These are phyloP conservation scores for Claviceps purpurea DNA, from an alignment of 2,329 filamentous ascomycete genomes.

Conservation along the genomic window DNA sequence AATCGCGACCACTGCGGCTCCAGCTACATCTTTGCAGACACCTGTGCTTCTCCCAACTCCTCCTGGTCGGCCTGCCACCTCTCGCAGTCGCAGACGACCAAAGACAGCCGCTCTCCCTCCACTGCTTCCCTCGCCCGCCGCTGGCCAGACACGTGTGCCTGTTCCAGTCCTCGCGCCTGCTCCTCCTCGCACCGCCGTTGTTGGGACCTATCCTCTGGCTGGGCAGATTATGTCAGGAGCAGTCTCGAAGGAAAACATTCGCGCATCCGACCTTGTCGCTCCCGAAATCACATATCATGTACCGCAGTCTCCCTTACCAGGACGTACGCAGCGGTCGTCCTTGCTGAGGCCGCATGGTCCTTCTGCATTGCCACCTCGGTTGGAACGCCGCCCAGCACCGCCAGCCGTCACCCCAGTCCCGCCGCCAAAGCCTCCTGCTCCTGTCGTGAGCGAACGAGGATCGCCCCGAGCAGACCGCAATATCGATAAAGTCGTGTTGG, in stretches of 20 bases:
- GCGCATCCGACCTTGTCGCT: constrained; percentile 22
- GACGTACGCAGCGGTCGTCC: constrained; percentile 14
- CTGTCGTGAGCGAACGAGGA: constrained; percentile 17
- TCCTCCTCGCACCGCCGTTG: constrained; percentile 1
- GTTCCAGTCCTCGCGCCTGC: background rate
- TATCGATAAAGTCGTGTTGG: constrained; percentile 75
- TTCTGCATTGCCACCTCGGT: constrained; percentile 17
- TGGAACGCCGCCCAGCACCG: constrained; percentile 15
- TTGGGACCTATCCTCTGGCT: background rate
- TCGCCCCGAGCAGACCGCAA: constrained; percentile 50
- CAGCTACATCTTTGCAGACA: constrained; percentile 9
- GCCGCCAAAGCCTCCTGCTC: constrained; percentile 21
- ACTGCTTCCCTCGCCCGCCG: background rate
- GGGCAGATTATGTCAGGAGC: constrained; percentile 4
- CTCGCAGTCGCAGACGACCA: constrained; percentile 10
- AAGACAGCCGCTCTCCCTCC: constrained; percentile 1
- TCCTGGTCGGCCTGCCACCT: constrained; percentile 12
- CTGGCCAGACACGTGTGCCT: constrained; percentile 1
- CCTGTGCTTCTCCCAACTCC: constrained; percentile 8
- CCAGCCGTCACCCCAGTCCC: constrained; percentile 19
- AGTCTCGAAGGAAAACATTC: constrained; percentile 12
- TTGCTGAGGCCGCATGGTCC: constrained; percentile 22
- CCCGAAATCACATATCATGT: constrained; percentile 29
- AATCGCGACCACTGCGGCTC: constrained; percentile 1
- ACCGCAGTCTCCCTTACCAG: constrained; percentile 18